A percentile compares a stretch with the other conserved stretches of the same genome.
These are phyloP conservation scores for Kodamaea arcana DNA, from an alignment of 1,139 yeast species.

Conservation along the genomic window DNA sequence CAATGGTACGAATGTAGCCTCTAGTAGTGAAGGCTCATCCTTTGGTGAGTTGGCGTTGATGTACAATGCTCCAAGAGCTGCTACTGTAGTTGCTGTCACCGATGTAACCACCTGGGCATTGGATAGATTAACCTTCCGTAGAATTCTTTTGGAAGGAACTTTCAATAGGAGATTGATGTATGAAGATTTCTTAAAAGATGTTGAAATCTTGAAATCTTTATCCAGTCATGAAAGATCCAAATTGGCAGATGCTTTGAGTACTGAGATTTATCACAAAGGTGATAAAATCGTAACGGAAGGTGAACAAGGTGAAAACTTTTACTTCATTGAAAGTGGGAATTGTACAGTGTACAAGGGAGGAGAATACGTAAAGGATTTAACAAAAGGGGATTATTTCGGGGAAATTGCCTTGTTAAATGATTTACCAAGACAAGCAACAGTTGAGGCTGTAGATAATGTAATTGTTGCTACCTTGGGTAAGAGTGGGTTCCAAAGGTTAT, in stretches of 20 bases:
- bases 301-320: conserved; percentile 87
- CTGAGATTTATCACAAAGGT: conserved; percentile 70
- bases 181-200: conserved; percentile 83
- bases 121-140: conserved; percentile 89
- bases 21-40: conserved; percentile 80
- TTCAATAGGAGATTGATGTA: conserved; percentile 86
- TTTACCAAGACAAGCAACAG: conserved; percentile 92
- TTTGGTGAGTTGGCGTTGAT: conserved; percentile 96
- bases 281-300: conserved; percentile 81
- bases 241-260: conserved; percentile 88
- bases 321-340: conserved; percentile 81
- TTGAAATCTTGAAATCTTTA: conserved; percentile 69
- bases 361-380: conserved; percentile 53
- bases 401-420: conserved; percentile 91
- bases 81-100: conserved; percentile 78
- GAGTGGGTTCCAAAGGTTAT: conserved; percentile 86
- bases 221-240: conserved; percentile 84
- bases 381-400: conserved; percentile 92
- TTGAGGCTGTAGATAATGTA: conserved; percentile 68
- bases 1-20: conserved; percentile 66
- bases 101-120: conserved; percentile 77
- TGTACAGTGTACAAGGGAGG: conserved; percentile 63
- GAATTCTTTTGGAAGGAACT: conserved; percentile 85
- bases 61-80: conserved; percentile 98
- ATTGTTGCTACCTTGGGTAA: conserved; percentile 90